Conservation (phyloP, 108 stramenopile species). For the Nitzschia sp. region DNA sequence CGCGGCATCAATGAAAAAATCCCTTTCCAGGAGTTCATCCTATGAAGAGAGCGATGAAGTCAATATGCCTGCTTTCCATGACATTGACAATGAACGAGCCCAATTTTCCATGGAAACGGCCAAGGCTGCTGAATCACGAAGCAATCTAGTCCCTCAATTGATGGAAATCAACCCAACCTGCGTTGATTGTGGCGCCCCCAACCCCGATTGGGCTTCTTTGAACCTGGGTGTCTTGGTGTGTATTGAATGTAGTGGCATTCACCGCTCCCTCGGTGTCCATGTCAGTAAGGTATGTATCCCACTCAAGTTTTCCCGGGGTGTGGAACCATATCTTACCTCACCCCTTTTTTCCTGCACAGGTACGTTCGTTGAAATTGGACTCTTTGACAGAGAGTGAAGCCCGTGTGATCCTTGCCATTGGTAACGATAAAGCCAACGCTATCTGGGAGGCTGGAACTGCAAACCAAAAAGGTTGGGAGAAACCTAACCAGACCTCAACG, state of each 20-base stretch:
- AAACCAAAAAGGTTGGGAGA: constrained; percentile 82
- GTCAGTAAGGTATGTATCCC: constrained; percentile 86
- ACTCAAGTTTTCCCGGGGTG: neutral
- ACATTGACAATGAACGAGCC: constrained; percentile 39
- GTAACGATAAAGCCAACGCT: constrained; percentile 72
- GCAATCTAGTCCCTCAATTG: constrained; percentile 51
- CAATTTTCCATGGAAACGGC: constrained; percentile 11
- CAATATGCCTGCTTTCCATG: constrained; percentile 45
- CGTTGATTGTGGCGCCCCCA: constrained; percentile 75
- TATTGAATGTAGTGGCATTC: constrained; percentile 97
- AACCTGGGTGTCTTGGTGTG: constrained; percentile 91
- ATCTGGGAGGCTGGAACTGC: constrained; percentile 81
- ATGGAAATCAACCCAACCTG: constrained; percentile 68
- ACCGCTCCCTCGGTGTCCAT: constrained; percentile 95
- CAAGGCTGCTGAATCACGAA: constrained; percentile 25
- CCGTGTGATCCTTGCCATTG: constrained; percentile 56
- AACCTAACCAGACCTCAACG: constrained; percentile 49
- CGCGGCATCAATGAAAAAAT: constrained; percentile 1
- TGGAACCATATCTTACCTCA: too few species aligned
- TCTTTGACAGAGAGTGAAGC: constrained; percentile 62
- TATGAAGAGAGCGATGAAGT: constrained; percentile 33
- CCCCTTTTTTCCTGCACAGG: constrained; percentile 21
- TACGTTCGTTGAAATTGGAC: constrained; percentile 76
- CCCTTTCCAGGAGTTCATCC: constrained; percentile 3
- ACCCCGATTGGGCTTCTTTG: constrained; percentile 85